These are phyloP conservation scores for Ganoderma multipileum DNA, from an alignment of 1,284 basidiomycete genomes.

Conservation along the genomic window DNA sequence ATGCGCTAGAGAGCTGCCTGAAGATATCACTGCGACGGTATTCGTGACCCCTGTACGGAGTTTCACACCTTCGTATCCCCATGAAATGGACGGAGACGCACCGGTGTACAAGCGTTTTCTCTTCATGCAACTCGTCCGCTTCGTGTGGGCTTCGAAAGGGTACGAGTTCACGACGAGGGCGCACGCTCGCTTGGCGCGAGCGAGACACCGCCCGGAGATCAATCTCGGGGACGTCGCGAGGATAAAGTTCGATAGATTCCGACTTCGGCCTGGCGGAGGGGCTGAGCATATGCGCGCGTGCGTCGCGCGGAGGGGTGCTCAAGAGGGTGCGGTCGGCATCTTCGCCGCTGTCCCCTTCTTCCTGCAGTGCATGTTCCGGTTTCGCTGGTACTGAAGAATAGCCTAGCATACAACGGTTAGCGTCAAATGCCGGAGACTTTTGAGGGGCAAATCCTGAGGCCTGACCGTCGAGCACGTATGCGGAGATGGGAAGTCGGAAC, in stretches of 20 bases:
- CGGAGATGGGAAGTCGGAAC: conserved; percentile 22
- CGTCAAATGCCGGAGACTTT: not conserved
- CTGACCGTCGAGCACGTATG: conserved; percentile 18
- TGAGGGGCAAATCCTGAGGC: not conserved
- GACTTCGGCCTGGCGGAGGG: not conserved
- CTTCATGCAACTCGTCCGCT: not conserved
- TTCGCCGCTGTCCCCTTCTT: not conserved
- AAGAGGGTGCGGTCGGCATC: conserved; percentile 4
- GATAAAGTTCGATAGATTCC: not conserved
- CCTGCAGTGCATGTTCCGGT: not conserved
- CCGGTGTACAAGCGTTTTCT: not conserved
- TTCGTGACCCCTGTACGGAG: not conserved
- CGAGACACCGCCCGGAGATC: not conserved
- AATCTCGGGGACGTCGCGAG: not conserved
- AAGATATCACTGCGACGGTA: not conserved
- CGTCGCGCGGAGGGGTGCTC: not conserved
- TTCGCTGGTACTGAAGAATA: not conserved
- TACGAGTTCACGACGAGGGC: not conserved
- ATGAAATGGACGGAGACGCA: not conserved
- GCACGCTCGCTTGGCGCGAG: not conserved
- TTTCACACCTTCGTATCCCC: not conserved
- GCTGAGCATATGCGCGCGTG: not conserved
- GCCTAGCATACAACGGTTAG: not conserved
- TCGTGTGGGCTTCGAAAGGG: not conserved
- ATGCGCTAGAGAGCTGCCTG: not conserved